phyloP scores from a whole-genome alignment of 169 alveolate genomes.

The Plasmodium gonderi region DNA sequence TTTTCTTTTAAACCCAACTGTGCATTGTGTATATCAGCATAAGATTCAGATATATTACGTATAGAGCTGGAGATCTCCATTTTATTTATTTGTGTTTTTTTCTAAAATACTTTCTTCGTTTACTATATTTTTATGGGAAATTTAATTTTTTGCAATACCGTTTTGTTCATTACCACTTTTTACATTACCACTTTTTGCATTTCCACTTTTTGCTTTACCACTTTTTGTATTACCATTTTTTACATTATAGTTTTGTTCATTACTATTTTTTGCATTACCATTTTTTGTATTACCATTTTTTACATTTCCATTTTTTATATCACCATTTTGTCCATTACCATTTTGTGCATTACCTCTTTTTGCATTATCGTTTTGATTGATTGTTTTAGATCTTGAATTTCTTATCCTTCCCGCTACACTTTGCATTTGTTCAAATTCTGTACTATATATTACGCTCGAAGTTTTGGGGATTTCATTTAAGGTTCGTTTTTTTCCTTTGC shows the following conservation, averaged over 20 bases:
- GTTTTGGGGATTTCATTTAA: background rate
- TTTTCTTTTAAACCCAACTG: constrained; percentile 15
- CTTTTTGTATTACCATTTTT: background rate
- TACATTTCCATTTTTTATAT: no score
- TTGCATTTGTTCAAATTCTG: background rate
- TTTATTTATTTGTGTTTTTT: background rate
- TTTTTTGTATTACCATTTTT: no score
- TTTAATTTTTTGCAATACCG: background rate
- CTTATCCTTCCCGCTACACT: background rate
- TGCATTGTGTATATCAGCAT: background rate
- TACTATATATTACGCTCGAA: no score
- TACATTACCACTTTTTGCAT: no score
- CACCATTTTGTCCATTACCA: no score
- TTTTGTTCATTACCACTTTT: no score
- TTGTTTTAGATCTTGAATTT: background rate
- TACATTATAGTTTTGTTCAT: no score
- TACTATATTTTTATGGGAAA: background rate
- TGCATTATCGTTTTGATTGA: background rate
- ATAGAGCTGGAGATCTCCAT: background rate
- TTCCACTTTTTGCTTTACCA: no score
- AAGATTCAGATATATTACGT: background rate
- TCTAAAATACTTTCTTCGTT: background rate
- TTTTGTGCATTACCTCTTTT: no score
- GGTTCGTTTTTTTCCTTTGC: background rate
- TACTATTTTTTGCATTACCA: background rate